phyloP scores from a whole-genome alignment of 2,329 filamentous ascomycete genomes.

The Alternaria gansuensis region DNA sequence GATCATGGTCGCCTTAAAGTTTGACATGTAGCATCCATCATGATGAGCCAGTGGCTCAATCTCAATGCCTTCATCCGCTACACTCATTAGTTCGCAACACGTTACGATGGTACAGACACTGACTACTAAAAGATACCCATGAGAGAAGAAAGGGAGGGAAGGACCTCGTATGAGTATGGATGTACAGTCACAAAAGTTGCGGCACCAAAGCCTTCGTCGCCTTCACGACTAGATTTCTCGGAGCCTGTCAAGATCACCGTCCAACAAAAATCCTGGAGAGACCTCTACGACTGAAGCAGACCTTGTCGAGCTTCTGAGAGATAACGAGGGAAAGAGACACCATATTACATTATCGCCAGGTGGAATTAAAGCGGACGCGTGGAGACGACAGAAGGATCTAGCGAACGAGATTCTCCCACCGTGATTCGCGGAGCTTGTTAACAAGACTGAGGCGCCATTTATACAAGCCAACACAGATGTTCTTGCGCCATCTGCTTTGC shows the following conservation, averaged over 20 bases:
- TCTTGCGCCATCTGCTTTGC: constrained; percentile 45
- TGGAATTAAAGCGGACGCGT: constrained; percentile 49
- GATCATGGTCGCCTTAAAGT: background rate
- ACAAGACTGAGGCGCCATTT: constrained; percentile 54
- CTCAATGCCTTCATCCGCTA: background rate
- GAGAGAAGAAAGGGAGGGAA: constrained; percentile 25
- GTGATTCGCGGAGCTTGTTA: constrained; percentile 54
- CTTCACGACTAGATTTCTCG: constrained; percentile 3
- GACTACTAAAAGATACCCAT: constrained; percentile 29
- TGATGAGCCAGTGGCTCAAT: background rate
- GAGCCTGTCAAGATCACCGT: constrained; percentile 19
- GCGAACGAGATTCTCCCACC: constrained; percentile 46
- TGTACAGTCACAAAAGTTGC: constrained; percentile 28
- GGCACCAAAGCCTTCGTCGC: constrained; percentile 8
- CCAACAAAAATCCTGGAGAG: constrained; percentile 23
- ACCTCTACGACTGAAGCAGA: constrained; percentile 21
- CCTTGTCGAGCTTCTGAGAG: constrained; percentile 54
- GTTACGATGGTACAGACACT: constrained; percentile 29
- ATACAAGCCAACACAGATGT: constrained; percentile 58
- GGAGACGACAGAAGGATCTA: constrained; percentile 46
- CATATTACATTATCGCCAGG: constrained; percentile 56
- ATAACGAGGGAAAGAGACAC: constrained; percentile 52
- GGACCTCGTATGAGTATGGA: constrained; percentile 30
- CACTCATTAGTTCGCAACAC: background rate
- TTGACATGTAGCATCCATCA: background rate